Percentiles rank a stretch among this genome's conserved stretches.
phyloP scores from a whole-genome alignment of 2,329 filamentous ascomycete genomes.

The Malbranchea cinnamomea region DNA sequence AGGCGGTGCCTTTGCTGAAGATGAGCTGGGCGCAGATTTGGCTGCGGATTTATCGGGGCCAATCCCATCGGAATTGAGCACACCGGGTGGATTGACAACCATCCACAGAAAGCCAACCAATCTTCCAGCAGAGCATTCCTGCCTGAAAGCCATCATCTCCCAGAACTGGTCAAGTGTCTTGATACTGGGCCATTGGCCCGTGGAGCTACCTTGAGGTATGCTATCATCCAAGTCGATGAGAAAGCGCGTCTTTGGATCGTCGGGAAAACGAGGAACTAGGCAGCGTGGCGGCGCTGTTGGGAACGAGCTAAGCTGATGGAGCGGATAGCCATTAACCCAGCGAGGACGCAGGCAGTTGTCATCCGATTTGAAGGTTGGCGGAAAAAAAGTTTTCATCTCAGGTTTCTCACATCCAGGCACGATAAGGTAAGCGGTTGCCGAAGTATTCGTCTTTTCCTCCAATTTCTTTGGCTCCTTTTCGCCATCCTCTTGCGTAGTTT shows the following conservation, averaged over 20 bases:
- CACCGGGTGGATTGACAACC: constrained; percentile 52
- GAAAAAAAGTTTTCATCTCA: constrained; percentile 68
- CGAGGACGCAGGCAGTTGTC: constrained; percentile 21
- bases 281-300: constrained; percentile 61
- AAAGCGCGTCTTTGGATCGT: constrained; percentile 88
- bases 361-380: constrained; percentile 33
- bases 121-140: constrained; percentile 86
- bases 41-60: too few relatives aligned
- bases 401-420: constrained; percentile 75
- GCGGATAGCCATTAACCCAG: constrained; percentile 51
- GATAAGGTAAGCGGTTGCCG: constrained; percentile 63
- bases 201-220: constrained; percentile 37
- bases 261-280: constrained; percentile 78
- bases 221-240: constrained; percentile 81
- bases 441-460: constrained; percentile 24
- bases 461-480: constrained; percentile 12
- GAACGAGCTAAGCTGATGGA: constrained; percentile 56
- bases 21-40: too few relatives aligned
- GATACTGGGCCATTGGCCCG: constrained; percentile 61
- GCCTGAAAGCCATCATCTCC: constrained; percentile 95
- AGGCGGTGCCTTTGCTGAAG: too few relatives aligned
- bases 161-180: constrained; percentile 82
- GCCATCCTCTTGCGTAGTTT: constrained; percentile 11
- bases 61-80: constrained; percentile 19
- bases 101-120: constrained; percentile 93